Evolutionary conservation across 768 basidiomycete species (phyloP), one percentile per base, ranked within the genome.

Genomic region (Lyophyllum semitale): DNA sequence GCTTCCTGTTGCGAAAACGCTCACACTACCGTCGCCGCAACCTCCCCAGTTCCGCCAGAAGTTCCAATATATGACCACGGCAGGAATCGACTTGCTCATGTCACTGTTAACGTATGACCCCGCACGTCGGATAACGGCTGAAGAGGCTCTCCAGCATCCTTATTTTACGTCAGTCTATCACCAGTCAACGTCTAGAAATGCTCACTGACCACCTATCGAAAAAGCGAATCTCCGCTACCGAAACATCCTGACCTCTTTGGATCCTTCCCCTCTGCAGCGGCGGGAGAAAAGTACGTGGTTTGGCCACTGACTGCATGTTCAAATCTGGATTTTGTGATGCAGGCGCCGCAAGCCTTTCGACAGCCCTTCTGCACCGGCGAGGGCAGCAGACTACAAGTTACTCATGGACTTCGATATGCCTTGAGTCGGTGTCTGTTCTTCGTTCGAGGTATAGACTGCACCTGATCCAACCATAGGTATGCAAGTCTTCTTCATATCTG

Each of bases 241-340:
- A 98, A 99, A 67, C 95, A 98, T 68, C 92, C 94, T 15, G 94
- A 96, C 66, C 75, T 98, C 55, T 98, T 99, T 73, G 84, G 91
- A 1, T 95, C 93, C 2, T 99, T 98, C 71, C 97, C 97, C 27
- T 95, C 93, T 33, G 85, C 90, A 23, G 97, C 97, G 22, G 96
- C 95, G 17, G 97, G 97, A 33, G 97, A 99, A 76, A 93, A 88
- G 93, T 94, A 62, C 51, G 85, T 76, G 11, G 17, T 18, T 27
- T 48, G 29, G 30, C 53, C 42, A 11, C n/a, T 18, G 29, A 26
- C 25, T 52, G 13, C 25, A 26, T 35, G 27, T n/a, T 37, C 35
- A 59, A 26, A 63, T 48, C 58, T 47, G 44, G 47, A 48, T 51
- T 46, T 23, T 32, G 30, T 44, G 27, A 40, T 60, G 40, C 59